Base-by-base conservation (phyloP, 441 rosid species). In the Populus hybrid region DNA sequence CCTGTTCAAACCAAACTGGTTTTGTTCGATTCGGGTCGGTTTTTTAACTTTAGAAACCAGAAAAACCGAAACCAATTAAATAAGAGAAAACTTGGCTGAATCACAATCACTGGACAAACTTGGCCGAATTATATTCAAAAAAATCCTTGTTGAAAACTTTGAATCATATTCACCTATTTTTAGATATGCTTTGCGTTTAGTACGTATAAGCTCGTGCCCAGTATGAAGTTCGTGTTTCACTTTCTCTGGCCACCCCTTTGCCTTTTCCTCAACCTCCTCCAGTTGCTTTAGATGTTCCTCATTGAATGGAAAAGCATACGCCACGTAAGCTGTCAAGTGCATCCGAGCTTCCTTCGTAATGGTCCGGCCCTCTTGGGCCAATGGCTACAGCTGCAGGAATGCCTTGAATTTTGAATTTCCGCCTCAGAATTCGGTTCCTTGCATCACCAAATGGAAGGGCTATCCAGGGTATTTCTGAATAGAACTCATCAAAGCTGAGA, bases 401-500 rank as follows among this genome's bases (percentile, higher is more conserved):
- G 57, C 83, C 74, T 9, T 75, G 16, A 11, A 68, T 73, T 77
- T 78, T 82, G 78, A 87, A 88, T 30, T 77, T 78, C 9, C n/a
- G 63, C 18, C 28, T 72, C 59, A 81, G 72, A 34, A 66, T 64
- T 64, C 32, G 7, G 65, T 71, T 76, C 72, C 78, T 80, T 6
- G 30, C 76, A 36, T 84, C 84, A 3, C 79, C 79, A 57, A 84
- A 85, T 24, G 88, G 89, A 59, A 85, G 75, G 5, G 87, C 78
- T 26, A 87, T 40, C 86, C 88, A 87, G 0, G 90, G 87, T 89
- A 87, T 87, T 69, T 76, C 76, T 6, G 87, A 75, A 42, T 82
- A 82, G 76, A 73, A 82, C 26, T 32, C 75, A 1, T 68, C 70
- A n/a, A 84, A 87, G 18, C 85, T 82, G 69, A 83, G 24, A 0